Conservation (phyloP, 441 rosid genomes). For the Pelargonium citronellum region DNA sequence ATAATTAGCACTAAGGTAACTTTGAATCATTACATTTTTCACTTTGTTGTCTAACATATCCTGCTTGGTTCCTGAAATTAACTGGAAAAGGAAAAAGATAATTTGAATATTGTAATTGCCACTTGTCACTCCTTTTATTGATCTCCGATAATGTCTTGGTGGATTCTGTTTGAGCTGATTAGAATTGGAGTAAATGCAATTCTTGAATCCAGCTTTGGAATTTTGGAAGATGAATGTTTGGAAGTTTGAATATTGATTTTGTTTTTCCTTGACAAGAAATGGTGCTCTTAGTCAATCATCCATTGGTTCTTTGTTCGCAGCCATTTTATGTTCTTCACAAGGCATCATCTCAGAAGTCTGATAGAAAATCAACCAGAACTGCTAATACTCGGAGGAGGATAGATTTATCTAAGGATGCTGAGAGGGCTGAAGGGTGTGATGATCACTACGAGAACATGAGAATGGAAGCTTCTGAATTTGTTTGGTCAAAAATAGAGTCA, state of each 20-base stretch:
- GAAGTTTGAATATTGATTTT: no score
- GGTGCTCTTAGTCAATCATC: neutral
- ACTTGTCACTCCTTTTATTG: neutral
- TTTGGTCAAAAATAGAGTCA: conserved; percentile 72
- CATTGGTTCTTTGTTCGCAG: neutral
- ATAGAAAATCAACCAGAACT: conserved; percentile 31
- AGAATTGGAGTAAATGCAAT: neutral
- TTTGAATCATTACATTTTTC: no score
- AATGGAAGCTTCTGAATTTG: conserved; percentile 54
- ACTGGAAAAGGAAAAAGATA: no score
- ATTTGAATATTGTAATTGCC: no score
- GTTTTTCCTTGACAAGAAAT: no score
- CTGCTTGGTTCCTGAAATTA: no score
- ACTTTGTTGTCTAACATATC: no score
- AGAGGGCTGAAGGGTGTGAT: conserved; percentile 27
- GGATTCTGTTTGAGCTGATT: neutral
- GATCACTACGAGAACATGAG: conserved; percentile 29
- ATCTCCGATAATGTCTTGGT: no score
- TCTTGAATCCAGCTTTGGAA: no score
- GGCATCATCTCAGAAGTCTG: conserved; percentile 33
- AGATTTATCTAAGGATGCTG: conserved; percentile 34
- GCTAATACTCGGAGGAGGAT: conserved; percentile 46
- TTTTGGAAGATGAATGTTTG: no score
- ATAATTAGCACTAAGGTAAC: no score
- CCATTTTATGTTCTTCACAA: conserved; percentile 25